phyloP scores from a whole-genome alignment of 2,329 filamentous ascomycete species.

The Diaporthe destruens region DNA sequence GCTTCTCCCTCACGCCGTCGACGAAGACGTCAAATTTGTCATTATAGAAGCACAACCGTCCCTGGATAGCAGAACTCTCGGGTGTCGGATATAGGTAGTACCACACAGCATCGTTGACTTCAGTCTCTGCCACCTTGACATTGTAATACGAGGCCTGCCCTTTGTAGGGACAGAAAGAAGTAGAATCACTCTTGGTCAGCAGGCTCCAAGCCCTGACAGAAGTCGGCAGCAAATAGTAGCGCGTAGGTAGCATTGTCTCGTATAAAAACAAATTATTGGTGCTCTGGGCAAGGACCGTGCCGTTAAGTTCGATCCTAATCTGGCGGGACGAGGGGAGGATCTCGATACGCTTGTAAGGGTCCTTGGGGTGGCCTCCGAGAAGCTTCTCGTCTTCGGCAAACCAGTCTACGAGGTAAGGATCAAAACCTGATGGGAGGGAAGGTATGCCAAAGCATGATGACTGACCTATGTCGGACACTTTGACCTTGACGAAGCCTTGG shows the following conservation, averaged over 20 bases:
- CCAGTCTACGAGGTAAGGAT: slow-evolving; percentile 47
- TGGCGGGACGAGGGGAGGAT: slow-evolving; percentile 67
- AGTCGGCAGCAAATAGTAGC: slow-evolving; percentile 71
- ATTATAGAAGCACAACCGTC: slow-evolving; percentile 74
- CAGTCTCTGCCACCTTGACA: slow-evolving; percentile 59
- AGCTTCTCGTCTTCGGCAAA: slow-evolving; percentile 55
- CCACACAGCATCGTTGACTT: slow-evolving; percentile 68
- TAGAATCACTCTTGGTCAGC: slow-evolving; percentile 63
- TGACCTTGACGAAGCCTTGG: slow-evolving; percentile 44
- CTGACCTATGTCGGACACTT: slow-evolving; percentile 36
- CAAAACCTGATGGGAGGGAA: not conserved
- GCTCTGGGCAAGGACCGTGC: slow-evolving; percentile 61
- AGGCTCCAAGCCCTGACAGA: slow-evolving; percentile 57
- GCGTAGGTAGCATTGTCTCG: slow-evolving; percentile 70
- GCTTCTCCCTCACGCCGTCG: slow-evolving; percentile 58
- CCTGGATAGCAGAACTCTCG: slow-evolving; percentile 68
- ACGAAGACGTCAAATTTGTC: slow-evolving; percentile 75
- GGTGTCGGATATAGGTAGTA: slow-evolving; percentile 69
- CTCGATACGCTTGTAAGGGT: slow-evolving; percentile 75
- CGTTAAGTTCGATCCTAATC: slow-evolving; percentile 63
- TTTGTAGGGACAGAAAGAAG: slow-evolving; percentile 76
- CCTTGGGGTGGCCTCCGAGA: slow-evolving; percentile 68
- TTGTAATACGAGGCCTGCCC: slow-evolving; percentile 74
- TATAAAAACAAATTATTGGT: slow-evolving; percentile 65
- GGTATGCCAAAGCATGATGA: slow-evolving; percentile 35